A percentile compares a stretch with the other conserved stretches of the same genome.
Evolutionary conservation across 352 stramenopile species (phyloP).

Genomic region (Phytophthora gonapodyides): DNA sequence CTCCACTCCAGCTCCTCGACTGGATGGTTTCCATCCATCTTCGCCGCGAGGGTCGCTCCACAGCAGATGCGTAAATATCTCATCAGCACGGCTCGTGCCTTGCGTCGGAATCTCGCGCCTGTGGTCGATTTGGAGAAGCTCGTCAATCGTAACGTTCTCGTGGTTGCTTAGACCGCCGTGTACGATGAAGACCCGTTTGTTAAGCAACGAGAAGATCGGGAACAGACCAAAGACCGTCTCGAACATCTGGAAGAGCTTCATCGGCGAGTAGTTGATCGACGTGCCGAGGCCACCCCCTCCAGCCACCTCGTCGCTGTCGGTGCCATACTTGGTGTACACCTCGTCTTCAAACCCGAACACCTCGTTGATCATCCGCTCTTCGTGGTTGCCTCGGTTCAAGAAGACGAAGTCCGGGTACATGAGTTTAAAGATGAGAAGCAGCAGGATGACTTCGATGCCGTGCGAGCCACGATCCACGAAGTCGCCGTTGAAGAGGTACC

Average conservation of each 20-base stretch:
- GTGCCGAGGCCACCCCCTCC: constrained; percentile 62
- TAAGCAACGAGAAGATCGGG: constrained; percentile 91
- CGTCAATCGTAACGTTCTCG: constrained; percentile 86
- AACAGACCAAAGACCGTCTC: constrained; percentile 88
- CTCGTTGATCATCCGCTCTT: constrained; percentile 94
- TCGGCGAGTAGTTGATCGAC: constrained; percentile 72
- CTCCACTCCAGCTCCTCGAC: constrained; percentile 90
- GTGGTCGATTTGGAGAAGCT: constrained; percentile 85
- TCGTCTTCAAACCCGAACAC: constrained; percentile 90
- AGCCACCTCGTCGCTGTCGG: constrained; percentile 75
- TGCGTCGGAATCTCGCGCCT: constrained; percentile 90
- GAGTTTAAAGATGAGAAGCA: constrained; percentile 91
- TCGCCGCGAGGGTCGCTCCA: constrained; percentile 90
- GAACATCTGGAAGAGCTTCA: constrained; percentile 84
- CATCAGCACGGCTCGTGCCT: constrained; percentile 74
- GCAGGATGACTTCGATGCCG: constrained; percentile 91
- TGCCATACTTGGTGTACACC: constrained; percentile 80
- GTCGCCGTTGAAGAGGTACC: constrained; percentile 97
- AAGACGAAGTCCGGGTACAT: constrained; percentile 90
- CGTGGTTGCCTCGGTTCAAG: constrained; percentile 96
- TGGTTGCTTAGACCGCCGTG: constrained; percentile 92
- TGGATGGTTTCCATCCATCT: constrained; percentile 65
- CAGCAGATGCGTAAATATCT: constrained; percentile 91
- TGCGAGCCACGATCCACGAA: constrained; percentile 95
- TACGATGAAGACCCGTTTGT: constrained; percentile 91